Percentiles rank a stretch among this genome's conserved stretches.
Evolutionary conservation across 495 filamentous ascomycete genomes (phyloP).

Genomic region (Aspergillus asperescens): DNA sequence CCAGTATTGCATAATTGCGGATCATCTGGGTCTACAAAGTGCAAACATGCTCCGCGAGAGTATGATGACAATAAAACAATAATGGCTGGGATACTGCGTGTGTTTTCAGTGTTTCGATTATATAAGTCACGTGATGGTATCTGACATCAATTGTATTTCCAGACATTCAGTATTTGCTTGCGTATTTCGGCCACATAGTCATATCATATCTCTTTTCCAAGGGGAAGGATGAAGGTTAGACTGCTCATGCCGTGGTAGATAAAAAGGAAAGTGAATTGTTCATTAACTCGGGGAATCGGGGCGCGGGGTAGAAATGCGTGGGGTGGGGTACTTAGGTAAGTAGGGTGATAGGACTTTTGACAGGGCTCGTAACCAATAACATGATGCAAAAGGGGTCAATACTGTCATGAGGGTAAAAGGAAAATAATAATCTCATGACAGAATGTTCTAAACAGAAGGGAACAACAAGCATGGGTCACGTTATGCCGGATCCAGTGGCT

Average conservation of each 20-base stretch:
- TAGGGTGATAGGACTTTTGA: constrained; percentile 28
- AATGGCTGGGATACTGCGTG: not conserved
- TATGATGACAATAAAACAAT: no score
- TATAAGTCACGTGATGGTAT: constrained; percentile 7
- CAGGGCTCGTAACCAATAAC: constrained; percentile 20
- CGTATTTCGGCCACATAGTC: not conserved
- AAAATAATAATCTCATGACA: constrained; percentile 11
- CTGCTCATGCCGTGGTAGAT: constrained; percentile 2
- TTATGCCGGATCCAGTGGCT: constrained; percentile 21
- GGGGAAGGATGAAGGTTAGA: not conserved
- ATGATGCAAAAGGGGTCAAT: constrained; percentile 7
- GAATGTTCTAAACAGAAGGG: constrained; percentile 27
- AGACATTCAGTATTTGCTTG: no score
- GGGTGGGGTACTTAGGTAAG: no score
- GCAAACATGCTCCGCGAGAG: no score
- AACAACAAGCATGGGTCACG: constrained; percentile 38
- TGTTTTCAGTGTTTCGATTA: not conserved
- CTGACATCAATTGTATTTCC: not conserved
- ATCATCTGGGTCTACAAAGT: not conserved
- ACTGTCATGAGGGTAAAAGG: constrained; percentile 12
- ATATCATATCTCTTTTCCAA: not conserved
- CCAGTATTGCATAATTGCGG: not conserved
- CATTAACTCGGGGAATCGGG: constrained; percentile 15
- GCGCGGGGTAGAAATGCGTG: constrained; percentile 13
- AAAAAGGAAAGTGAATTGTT: constrained; percentile 8